phyloP scores from a whole-genome alignment of 192 early-diverging fungal species.

The Anaeromyces robustus region DNA sequence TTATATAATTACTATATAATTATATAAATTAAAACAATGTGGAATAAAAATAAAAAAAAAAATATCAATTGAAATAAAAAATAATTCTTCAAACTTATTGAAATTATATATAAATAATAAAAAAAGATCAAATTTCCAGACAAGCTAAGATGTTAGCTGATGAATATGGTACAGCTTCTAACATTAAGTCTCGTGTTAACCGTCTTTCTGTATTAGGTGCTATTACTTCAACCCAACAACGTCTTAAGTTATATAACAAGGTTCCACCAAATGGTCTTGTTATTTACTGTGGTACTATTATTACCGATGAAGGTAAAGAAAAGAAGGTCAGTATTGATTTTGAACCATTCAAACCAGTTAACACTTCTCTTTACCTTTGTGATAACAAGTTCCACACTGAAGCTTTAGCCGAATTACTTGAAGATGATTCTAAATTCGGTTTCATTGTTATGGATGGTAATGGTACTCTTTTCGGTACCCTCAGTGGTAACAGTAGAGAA shows the following conservation, averaged over 20 bases:
- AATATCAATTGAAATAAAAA: no score
- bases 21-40: no score
- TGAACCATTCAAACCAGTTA: constrained; percentile 98
- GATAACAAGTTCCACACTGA: constrained; percentile 99
- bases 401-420: constrained; percentile 75
- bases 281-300: constrained; percentile 81
- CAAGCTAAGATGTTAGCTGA: constrained; percentile 86
- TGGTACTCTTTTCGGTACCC: constrained; percentile 83
- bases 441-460: constrained; percentile 99
- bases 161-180: constrained; percentile 97
- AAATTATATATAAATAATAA: no score
- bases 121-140: constrained; percentile 74
- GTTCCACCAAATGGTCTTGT: constrained; percentile 93
- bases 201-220: constrained; percentile 89
- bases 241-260: constrained; percentile 83
- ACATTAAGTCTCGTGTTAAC: constrained; percentile 99
- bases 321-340: constrained; percentile 98
- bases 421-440: constrained; percentile 88
- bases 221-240: constrained; percentile 93
- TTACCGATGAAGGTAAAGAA: constrained; percentile 98
- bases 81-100: no score
- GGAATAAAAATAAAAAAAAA: no score
- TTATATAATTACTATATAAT: no score
- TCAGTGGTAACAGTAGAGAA: constrained; percentile 88
- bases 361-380: constrained; percentile 92